Percentiles rank a stretch among this genome's conserved stretches.
phyloP scores from a whole-genome alignment of 805 yeast genomes.

The Spathaspora arborariae region DNA sequence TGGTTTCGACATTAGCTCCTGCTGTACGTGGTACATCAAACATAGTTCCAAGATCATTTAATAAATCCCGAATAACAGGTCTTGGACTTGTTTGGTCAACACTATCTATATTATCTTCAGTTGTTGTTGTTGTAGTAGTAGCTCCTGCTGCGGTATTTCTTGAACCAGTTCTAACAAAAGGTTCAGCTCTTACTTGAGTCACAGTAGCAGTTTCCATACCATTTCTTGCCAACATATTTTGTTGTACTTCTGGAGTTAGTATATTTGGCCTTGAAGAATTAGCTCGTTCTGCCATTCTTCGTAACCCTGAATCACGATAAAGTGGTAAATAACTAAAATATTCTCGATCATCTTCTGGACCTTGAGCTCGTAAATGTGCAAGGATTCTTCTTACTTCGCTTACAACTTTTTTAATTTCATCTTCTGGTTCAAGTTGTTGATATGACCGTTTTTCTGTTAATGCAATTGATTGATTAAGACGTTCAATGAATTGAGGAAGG shows the following conservation, averaged over 20 bases:
- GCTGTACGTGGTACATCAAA: slow-evolving; percentile 4
- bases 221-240: slow-evolving; percentile 26
- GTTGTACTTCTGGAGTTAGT: slow-evolving; percentile 35
- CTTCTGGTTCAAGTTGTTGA: slow-evolving; percentile 29
- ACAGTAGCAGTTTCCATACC: slow-evolving; percentile 18
- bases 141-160: background rate
- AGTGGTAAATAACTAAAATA: slow-evolving; percentile 26
- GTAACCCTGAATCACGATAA: slow-evolving; percentile 18
- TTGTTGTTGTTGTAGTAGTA: background rate
- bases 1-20: too few species aligned
- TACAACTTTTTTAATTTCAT: slow-evolving; percentile 20
- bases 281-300: slow-evolving; percentile 25
- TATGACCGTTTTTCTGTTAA: slow-evolving; percentile 35
- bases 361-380: slow-evolving; percentile 20
- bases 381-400: slow-evolving; percentile 24
- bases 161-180: background rate
- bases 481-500: slow-evolving; percentile 38
- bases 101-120: background rate
- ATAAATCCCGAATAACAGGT: slow-evolving; percentile 13
- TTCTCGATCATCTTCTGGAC: slow-evolving; percentile 21
- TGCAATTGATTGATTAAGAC: slow-evolving; percentile 28
- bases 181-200: background rate
- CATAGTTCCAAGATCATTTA: slow-evolving; percentile 21
- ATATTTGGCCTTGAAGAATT: slow-evolving; percentile 33
- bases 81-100: background rate